phyloP scores from a whole-genome alignment of 148 eudicot species.

The Rhododendron henanense region DNA sequence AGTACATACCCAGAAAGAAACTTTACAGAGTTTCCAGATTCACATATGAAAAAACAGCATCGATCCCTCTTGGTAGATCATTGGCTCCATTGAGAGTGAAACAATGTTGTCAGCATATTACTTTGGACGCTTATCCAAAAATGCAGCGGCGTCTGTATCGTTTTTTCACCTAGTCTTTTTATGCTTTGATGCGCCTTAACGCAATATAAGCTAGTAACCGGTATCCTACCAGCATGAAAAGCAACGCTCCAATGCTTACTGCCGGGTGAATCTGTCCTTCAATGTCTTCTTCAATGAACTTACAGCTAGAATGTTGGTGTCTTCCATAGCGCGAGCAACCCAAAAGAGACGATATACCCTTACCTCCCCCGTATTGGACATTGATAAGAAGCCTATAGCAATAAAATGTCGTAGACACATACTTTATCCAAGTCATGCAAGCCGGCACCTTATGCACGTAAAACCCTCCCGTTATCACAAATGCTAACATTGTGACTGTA shows the following conservation, averaged over 20 bases:
- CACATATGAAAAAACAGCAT: background rate
- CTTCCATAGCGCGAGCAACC: slow-evolving; percentile 38
- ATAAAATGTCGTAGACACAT: slow-evolving; percentile 59
- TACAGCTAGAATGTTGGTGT: slow-evolving; percentile 39
- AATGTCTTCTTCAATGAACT: slow-evolving; percentile 65
- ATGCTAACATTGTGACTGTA: slow-evolving; percentile 76
- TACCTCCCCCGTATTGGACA: slow-evolving; percentile 76
- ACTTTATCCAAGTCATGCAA: slow-evolving; percentile 72
- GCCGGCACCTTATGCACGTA: slow-evolving; percentile 78
- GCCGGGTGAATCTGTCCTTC: slow-evolving; percentile 55
- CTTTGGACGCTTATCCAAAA: background rate
- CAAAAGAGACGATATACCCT: slow-evolving; percentile 32
- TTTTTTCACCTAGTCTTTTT: background rate
- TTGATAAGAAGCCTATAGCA: slow-evolving; percentile 62
- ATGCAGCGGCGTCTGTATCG: background rate
- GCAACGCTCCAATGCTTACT: slow-evolving; percentile 39
- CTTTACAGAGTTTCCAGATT: background rate
- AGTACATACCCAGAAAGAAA: background rate
- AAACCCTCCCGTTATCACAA: slow-evolving; percentile 84
- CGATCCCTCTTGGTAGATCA: background rate
- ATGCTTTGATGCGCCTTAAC: slow-evolving; percentile 45
- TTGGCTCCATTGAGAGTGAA: background rate
- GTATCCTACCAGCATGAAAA: slow-evolving; percentile 62
- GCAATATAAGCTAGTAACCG: slow-evolving; percentile 68
- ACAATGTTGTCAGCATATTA: background rate